Conservation (phyloP, 2,329 filamentous ascomycete genomes). For the Fusarium temperatum region DNA sequence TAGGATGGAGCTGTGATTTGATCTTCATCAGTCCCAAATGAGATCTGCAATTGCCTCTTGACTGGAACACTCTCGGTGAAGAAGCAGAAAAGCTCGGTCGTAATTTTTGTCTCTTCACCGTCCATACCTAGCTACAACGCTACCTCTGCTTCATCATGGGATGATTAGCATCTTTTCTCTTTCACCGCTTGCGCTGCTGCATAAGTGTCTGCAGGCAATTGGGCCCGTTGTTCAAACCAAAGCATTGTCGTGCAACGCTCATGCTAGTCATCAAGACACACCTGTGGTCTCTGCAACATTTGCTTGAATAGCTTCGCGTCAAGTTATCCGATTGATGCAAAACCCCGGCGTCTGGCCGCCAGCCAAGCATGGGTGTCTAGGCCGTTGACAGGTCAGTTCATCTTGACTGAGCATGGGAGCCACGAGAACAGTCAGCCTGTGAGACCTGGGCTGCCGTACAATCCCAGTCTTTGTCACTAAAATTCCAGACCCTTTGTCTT, state of each 20-base stretch:
- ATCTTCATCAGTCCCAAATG: constrained; percentile 24
- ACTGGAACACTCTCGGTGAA: constrained; percentile 9
- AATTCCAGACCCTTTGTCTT: constrained; percentile 23
- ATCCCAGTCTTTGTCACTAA: constrained; percentile 1
- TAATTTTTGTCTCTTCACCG: not conserved
- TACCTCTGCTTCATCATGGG: constrained; percentile 18
- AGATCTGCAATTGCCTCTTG: constrained; percentile 18
- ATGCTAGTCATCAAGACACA: constrained; percentile 30
- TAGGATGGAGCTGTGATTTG: constrained; percentile 18
- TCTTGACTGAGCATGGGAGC: constrained; percentile 40
- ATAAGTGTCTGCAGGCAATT: constrained; percentile 34
- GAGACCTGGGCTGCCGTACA: constrained; percentile 13
- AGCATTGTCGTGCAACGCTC: constrained; percentile 21
- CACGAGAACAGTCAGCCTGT: constrained; percentile 39
- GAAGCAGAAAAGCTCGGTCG: not conserved
- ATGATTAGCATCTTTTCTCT: constrained; percentile 8
- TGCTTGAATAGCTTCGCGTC: not conserved
- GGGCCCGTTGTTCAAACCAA: constrained; percentile 16
- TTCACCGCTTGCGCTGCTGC: constrained; percentile 41
- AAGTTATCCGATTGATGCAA: constrained; percentile 27
- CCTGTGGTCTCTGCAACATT: constrained; percentile 27
- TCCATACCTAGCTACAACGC: constrained; percentile 3
- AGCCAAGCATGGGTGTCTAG: constrained; percentile 31
- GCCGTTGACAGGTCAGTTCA: constrained; percentile 35
- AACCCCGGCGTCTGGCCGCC: constrained; percentile 27